Evolutionary conservation across 495 filamentous ascomycete genomes (phyloP).

Genomic region (Ramalina peruviana): DNA sequence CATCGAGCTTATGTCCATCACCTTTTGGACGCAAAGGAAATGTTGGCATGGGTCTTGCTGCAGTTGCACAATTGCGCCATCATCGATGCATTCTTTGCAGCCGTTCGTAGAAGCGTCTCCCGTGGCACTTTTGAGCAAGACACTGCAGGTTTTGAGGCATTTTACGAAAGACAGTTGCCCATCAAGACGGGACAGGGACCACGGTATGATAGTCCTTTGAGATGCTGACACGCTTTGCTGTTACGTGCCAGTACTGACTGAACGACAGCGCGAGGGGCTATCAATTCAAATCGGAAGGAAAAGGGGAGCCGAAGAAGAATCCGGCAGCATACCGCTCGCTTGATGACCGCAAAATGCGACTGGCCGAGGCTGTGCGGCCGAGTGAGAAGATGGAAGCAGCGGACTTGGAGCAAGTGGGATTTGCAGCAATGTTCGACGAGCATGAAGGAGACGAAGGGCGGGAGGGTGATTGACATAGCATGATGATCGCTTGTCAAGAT

Average conservation of each 20-base stretch:
- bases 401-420: constrained; percentile 45
- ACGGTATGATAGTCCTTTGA: constrained; percentile 31
- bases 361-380: constrained; percentile 36
- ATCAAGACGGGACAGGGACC: constrained; percentile 64
- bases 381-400: constrained; percentile 32
- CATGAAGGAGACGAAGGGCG: background rate
- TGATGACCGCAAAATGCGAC: constrained; percentile 34
- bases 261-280: constrained; percentile 58
- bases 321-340: constrained; percentile 46
- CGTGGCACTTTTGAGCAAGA: constrained; percentile 50
- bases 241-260: background rate
- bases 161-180: constrained; percentile 57
- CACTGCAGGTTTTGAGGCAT: constrained; percentile 35
- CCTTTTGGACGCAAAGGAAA: constrained; percentile 75
- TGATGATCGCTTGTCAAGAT: no score
- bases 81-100: constrained; percentile 57
- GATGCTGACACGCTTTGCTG: background rate
- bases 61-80: constrained; percentile 79
- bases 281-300: constrained; percentile 56
- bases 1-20: constrained; percentile 81
- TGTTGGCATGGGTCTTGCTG: constrained; percentile 88
- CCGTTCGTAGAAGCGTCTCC: constrained; percentile 47
- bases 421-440: constrained; percentile 35
- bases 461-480: no score
- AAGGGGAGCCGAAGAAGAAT: constrained; percentile 53